Evolutionary conservation across 495 filamentous ascomycete genomes (phyloP).

Genomic region (Terfezia claveryi): DNA sequence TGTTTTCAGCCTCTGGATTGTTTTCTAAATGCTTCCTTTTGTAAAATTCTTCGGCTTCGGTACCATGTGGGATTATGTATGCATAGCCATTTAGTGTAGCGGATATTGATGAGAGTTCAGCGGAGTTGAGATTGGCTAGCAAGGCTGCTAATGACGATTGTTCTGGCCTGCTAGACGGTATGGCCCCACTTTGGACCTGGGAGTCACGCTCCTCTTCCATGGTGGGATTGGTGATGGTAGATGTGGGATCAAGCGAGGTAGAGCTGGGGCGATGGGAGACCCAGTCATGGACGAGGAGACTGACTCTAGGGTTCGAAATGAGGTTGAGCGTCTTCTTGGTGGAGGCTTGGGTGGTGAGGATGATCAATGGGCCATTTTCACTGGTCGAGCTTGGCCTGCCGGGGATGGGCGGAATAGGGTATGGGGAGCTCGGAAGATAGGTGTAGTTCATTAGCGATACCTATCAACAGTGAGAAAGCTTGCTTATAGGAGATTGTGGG

Average conservation of each 20-base stretch:
- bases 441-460: slow-evolving; percentile 99
- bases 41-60: slow-evolving; percentile 63
- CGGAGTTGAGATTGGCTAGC: slow-evolving; percentile 74
- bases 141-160: slow-evolving; percentile 56
- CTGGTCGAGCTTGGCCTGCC: slow-evolving; percentile 1
- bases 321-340: slow-evolving; percentile 82
- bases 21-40: slow-evolving; percentile 68
- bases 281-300: slow-evolving; percentile 95
- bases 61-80: slow-evolving; percentile 42
- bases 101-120: slow-evolving; percentile 67
- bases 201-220: not conserved
- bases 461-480: slow-evolving; percentile 42
- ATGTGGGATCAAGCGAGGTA: slow-evolving; percentile 39
- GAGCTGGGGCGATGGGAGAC: slow-evolving; percentile 70
- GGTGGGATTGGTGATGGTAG: slow-evolving; percentile 22
- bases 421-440: slow-evolving; percentile 71
- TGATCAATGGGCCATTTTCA: slow-evolving; percentile 28
- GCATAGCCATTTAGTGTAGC: slow-evolving; percentile 82
- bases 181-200: slow-evolving; percentile 23
- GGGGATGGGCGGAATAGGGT: slow-evolving; percentile 37
- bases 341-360: slow-evolving; percentile 81
- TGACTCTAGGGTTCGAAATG: slow-evolving; percentile 68
- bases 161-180: slow-evolving; percentile 36
- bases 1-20: slow-evolving; percentile 28
- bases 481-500: not conserved